Percentiles rank a stretch among this genome's conserved stretches.
Evolutionary conservation across 352 stramenopile species (phyloP).

Genomic region (Pythium angustatum): DNA sequence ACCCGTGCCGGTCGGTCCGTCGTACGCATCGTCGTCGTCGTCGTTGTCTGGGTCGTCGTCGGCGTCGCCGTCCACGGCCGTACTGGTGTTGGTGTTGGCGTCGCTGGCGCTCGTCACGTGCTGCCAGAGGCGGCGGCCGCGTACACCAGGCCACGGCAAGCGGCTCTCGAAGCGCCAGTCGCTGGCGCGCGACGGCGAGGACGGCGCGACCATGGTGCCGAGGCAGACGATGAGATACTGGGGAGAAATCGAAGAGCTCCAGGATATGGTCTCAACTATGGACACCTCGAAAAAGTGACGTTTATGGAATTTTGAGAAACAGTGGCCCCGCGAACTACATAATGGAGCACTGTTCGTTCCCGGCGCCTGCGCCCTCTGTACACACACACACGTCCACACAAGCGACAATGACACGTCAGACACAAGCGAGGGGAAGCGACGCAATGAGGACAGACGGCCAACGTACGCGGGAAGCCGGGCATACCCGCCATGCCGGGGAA

Average conservation of each 20-base stretch:
- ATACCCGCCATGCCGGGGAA: conserved; percentile 85
- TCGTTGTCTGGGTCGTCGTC: neutral
- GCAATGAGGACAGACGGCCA: no score
- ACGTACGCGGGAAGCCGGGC: conserved; percentile 74
- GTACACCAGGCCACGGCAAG: conserved; percentile 53
- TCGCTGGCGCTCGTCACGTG: conserved; percentile 15
- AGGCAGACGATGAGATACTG: no score
- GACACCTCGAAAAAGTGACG: conserved; percentile 16
- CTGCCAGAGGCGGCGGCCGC: conserved; percentile 39
- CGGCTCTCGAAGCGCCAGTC: conserved; percentile 35
- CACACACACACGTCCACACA: no score
- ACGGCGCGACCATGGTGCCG: neutral
- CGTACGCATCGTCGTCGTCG: neutral
- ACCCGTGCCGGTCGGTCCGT: no score
- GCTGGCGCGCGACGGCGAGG: neutral
- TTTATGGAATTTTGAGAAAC: conserved; percentile 19
- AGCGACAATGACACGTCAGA: neutral
- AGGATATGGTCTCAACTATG: no score
- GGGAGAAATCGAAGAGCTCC: conserved; percentile 7
- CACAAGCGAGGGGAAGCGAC: neutral
- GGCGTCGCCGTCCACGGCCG: neutral
- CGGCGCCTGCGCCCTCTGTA: conserved; percentile 50
- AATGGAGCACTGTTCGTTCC: conserved; percentile 73
- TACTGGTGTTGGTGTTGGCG: neutral
- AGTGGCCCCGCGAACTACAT: conserved; percentile 43